phyloP scores from a whole-genome alignment of 2,329 filamentous ascomycete species.

The Mariannaea sp. region DNA sequence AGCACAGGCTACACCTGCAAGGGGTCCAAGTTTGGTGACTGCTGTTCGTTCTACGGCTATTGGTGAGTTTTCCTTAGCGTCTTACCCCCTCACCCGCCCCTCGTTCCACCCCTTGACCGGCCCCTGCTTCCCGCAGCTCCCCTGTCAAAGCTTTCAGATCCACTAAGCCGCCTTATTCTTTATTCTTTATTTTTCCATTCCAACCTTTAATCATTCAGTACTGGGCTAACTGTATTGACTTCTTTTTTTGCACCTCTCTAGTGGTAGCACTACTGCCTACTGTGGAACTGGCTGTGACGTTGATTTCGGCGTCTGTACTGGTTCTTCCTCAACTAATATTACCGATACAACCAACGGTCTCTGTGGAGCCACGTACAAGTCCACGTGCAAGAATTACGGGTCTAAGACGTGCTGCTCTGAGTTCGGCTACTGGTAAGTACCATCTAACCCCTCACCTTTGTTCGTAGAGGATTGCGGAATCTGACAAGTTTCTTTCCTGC shows the following conservation, averaged over 20 bases:
- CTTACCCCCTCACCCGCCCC: too few species aligned
- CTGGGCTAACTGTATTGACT: too few species aligned
- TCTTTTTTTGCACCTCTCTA: conserved; percentile 20
- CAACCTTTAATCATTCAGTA: too few species aligned
- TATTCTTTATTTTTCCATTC: too few species aligned
- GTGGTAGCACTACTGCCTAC: conserved; percentile 31
- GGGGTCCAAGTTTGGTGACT: conserved; percentile 42
- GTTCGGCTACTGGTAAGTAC: conserved; percentile 42
- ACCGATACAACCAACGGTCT: conserved; percentile 10
- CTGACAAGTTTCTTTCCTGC: conserved; percentile 3
- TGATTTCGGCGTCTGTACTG: conserved; percentile 8
- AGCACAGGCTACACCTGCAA: conserved; percentile 43
- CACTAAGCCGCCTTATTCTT: too few species aligned
- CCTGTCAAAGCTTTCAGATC: too few species aligned
- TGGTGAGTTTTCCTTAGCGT: conserved; percentile 44
- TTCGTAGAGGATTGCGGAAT: background rate
- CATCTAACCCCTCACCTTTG: too few species aligned
- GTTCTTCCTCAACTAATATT: background rate
- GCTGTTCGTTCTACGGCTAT: conserved; percentile 46
- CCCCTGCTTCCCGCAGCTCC: too few species aligned
- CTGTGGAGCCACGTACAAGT: conserved; percentile 10
- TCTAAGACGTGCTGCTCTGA: conserved; percentile 44
- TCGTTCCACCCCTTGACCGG: too few species aligned
- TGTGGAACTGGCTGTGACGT: conserved; percentile 10
- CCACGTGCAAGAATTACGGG: conserved; percentile 4